A percentile compares a stretch with the other conserved stretches of the same genome.
Evolutionary conservation across 192 early-diverging fungal genomes (phyloP).

Genomic region (Helicostylum pulchrum): DNA sequence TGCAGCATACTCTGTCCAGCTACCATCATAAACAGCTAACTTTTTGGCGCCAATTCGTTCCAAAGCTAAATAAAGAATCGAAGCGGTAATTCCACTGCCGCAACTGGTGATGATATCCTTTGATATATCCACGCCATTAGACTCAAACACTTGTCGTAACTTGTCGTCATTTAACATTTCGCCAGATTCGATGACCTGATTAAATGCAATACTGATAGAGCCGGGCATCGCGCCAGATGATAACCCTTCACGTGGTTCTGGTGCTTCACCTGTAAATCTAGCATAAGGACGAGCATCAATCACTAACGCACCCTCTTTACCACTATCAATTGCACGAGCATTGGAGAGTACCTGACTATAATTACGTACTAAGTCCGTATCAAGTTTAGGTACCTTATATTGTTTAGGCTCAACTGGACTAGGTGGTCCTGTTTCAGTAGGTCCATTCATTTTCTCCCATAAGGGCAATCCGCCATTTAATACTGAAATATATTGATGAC

Average conservation of each 20-base stretch:
- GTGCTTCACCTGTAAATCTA: slow-evolving; percentile 66
- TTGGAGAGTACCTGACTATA: slow-evolving; percentile 58
- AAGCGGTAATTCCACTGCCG: slow-evolving; percentile 87
- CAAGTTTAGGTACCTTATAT: slow-evolving; percentile 35
- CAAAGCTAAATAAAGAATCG: slow-evolving; percentile 77
- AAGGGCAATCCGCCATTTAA: slow-evolving; percentile 85
- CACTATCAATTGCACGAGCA: slow-evolving; percentile 38
- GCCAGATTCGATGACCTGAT: slow-evolving; percentile 55
- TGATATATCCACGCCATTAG: slow-evolving; percentile 62
- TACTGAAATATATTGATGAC: slow-evolving; percentile 83
- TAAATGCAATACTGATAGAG: slow-evolving; percentile 73
- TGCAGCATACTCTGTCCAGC: slow-evolving; percentile 88
- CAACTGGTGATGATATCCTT: slow-evolving; percentile 78
- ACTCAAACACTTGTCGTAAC: slow-evolving; percentile 51
- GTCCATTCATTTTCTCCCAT: slow-evolving; percentile 62
- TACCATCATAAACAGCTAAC: slow-evolving; percentile 83
- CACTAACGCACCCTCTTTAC: slow-evolving; percentile 34
- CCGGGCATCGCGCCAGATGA: slow-evolving; percentile 81
- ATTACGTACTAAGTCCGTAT: slow-evolving; percentile 47
- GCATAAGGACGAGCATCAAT: slow-evolving; percentile 68
- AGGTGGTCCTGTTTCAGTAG: slow-evolving; percentile 43
- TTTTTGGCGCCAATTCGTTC: slow-evolving; percentile 63
- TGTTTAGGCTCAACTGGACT: slow-evolving; percentile 29
- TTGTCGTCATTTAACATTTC: slow-evolving; percentile 53
- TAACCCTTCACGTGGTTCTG: slow-evolving; percentile 78